phyloP scores from a whole-genome alignment of 1,284 basidiomycete species.

The Mycosarcoma maydis region DNA sequence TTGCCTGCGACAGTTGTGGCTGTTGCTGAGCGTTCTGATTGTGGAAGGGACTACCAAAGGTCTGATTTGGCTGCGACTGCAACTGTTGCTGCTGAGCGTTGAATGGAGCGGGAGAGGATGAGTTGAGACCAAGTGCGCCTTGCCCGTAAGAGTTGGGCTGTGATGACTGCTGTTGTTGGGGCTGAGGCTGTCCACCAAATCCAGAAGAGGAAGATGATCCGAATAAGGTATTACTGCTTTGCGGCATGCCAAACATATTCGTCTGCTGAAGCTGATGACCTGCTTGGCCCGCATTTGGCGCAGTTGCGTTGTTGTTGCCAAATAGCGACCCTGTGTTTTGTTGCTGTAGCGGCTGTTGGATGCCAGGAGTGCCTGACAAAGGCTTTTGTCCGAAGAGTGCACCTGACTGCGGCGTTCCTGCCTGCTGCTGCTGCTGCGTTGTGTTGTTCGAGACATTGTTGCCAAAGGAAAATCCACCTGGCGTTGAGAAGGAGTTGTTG shows the following conservation, averaged over 20 bases:
- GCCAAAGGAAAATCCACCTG: constrained; percentile 37
- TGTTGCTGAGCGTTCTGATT: constrained; percentile 13
- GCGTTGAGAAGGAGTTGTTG: constrained; percentile 31
- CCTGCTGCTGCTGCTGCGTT: constrained; percentile 27
- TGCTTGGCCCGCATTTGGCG: constrained; percentile 9
- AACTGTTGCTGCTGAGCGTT: constrained; percentile 7
- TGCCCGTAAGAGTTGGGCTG: constrained; percentile 22
- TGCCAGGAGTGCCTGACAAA: constrained; percentile 43
- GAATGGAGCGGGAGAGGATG: constrained; percentile 29
- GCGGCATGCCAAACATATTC: constrained; percentile 28
- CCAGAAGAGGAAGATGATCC: constrained; percentile 14
- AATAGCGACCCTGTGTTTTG: constrained; percentile 26
- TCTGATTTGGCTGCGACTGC: constrained; percentile 13
- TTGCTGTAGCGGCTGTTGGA: constrained; percentile 28
- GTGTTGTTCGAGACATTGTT: constrained; percentile 14
- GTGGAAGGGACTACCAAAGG: constrained; percentile 30
- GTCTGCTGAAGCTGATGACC: constrained; percentile 11
- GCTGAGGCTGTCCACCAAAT: constrained; percentile 20
- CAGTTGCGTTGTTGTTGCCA: constrained; percentile 12
- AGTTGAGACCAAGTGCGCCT: constrained; percentile 13
- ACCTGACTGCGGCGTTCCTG: constrained; percentile 16
- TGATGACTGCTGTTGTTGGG: constrained; percentile 10
- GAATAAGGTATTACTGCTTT: constrained; percentile 30
- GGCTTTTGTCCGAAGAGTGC: constrained; percentile 41
- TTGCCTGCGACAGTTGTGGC: constrained; percentile 9